Evolutionary conservation across 176 grass and related monocot species (phyloP), one percentile per base, ranked within the genome.

Genomic region (Lolium perenne): DNA sequence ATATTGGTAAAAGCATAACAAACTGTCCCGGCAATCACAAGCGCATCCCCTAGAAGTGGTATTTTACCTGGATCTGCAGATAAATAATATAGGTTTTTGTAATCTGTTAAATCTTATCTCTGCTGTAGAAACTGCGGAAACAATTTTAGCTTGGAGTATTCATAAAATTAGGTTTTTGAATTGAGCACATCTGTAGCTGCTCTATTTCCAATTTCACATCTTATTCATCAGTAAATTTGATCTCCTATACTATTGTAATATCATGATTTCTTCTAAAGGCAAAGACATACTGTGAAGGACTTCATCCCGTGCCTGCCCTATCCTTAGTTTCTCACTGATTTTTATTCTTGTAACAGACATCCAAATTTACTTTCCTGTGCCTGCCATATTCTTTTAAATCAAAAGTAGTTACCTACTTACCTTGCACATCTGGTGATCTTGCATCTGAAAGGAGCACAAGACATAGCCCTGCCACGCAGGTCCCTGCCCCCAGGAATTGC

Each of bases 11-110:
- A 87, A 7, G 89, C 91, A 77, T 83, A 96, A 65, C 78, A 87
- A 86, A 94, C 59, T 83, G 94, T 94, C 64, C 91, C 91, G 5
- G 91, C 87, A 68, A 94, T 92, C 14, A 96, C 94, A 80, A 96
- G 91, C 12, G 50, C 54, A 71, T 96, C 91, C 9, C 94, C 94
- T 13, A 96, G 69, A 83, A 96, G 84, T 73, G 94, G 87, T 74
- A 78, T 91, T 81, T 78, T 93, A 32, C 84, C 45, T 9, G 89
- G 80, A 88, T 79, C 93, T 95, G 83, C 73, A 83, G 40, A 26
- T 73, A 71, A 81, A 56, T 60, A 61, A 23, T 55, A 18, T 17
- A 68, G 32, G 32, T 22, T 69, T 77, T 15, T 23, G 7, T 79
- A 59, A 57, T 4, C 50, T 46, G 7, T 73, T 51, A 58, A 53